A percentile compares a stretch with the other conserved stretches of the same genome.
Conservation (phyloP, 768 basidiomycete genomes). For the Kwoniella heveanensis region DNA sequence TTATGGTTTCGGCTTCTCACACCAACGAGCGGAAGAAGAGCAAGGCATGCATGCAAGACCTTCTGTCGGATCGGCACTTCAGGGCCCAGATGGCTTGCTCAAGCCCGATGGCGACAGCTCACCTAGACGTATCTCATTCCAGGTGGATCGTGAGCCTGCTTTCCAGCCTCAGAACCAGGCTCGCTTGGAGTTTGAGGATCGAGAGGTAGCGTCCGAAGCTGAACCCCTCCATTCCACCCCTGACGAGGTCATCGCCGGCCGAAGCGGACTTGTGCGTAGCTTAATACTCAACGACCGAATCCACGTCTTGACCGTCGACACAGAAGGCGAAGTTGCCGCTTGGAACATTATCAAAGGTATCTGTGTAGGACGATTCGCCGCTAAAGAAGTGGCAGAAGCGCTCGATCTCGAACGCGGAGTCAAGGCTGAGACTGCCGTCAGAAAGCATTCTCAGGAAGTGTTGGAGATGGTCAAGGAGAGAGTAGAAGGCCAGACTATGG, state of each 20-base stretch:
- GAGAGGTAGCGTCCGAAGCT: slow-evolving; percentile 80
- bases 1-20: slow-evolving; percentile 47
- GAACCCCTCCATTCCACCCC: slow-evolving; percentile 63
- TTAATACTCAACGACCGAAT: slow-evolving; percentile 82
- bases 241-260: slow-evolving; percentile 71
- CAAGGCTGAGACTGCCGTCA: slow-evolving; percentile 28
- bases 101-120: slow-evolving; percentile 14
- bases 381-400: slow-evolving; percentile 64
- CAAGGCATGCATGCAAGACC: slow-evolving; percentile 86
- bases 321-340: slow-evolving; percentile 79
- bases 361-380: slow-evolving; percentile 72
- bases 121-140: slow-evolving; percentile 18
- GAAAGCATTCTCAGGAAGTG: slow-evolving; percentile 62
- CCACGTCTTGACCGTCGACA: slow-evolving; percentile 88
- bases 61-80: slow-evolving; percentile 68
- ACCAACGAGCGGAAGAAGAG: slow-evolving; percentile 63
- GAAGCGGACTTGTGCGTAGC: slow-evolving; percentile 76
- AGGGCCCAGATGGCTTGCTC: slow-evolving; percentile 41
- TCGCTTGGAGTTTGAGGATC: slow-evolving; percentile 56
- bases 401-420: slow-evolving; percentile 42
- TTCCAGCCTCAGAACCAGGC: slow-evolving; percentile 32
- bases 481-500: slow-evolving; percentile 92
- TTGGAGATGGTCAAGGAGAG: slow-evolving; percentile 83
- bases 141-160: slow-evolving; percentile 11
- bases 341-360: slow-evolving; percentile 84